Evolutionary conservation across 2,329 filamentous ascomycete genomes (phyloP), one percentile per base, ranked within the genome.

Genomic region (Colletotrichum melonis): DNA sequence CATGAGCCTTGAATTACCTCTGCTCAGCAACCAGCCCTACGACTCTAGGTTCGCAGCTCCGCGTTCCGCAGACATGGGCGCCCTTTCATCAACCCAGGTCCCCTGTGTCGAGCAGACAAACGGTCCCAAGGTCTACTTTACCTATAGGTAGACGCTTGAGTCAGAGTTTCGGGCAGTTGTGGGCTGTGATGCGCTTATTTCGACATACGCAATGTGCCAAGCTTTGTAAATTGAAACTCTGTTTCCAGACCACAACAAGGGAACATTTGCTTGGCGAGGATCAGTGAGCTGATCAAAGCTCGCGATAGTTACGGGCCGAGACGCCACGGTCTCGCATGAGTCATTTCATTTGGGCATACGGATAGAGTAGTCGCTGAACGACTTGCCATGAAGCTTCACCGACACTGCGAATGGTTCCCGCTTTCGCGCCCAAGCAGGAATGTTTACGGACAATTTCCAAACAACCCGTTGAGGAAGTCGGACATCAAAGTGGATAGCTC

Each of bases 221-320:
- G 69, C 64, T 63, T 58, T 63, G 12, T 11, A 58, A 11, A 63
- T 58, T 68, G 58, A 46, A 67, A 42, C n/a, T 49, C 24, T 30
- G 32, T 32, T n/a, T 58, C 19, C 8, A 35, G 64, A 46, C 38
- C 64, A 63, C 24, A 38, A 49, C 26, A 58, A n/a, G 58, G 58
- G 69, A 68, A 38, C 24, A 22, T 12, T 11, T 52, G 16, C 69
- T 63, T 68, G 57, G 64, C 58, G 64, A 22, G 64, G 69, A 68
- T 72, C 64, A 63, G n/a, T 52, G 35, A 54, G 38, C 26, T 38
- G 38, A 63, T 52, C 58, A 42, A 12, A 42, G 52, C 52, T 64
- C 55, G 60, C 49, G 60, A 65, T 60, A 65, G 60, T 59, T 56
- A 19, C 26, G 60, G 69, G 30, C 60, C 56, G 60, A 60, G 12